phyloP scores from a whole-genome alignment of 169 alveolate species.

The Theileria annulata region DNA sequence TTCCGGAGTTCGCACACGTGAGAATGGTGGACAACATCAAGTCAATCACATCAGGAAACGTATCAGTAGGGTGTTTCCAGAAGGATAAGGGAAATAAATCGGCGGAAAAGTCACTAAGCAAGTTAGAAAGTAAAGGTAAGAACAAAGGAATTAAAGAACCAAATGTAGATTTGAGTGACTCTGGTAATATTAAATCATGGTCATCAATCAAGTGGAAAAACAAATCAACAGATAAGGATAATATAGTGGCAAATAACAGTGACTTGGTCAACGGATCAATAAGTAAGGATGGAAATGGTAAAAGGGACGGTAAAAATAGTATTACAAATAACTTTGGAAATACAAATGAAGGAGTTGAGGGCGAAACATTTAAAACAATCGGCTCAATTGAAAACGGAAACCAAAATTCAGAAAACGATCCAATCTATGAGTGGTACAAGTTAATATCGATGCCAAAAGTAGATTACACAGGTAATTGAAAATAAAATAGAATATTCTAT shows the following conservation, averaged over 20 bases:
- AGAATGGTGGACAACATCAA: slow-evolving; percentile 74
- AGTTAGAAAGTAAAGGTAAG: slow-evolving; percentile 21
- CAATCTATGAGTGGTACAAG: slow-evolving; percentile 5
- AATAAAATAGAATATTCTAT: not conserved
- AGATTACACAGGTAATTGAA: not conserved
- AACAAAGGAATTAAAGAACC: not conserved
- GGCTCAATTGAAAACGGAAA: too few species aligned
- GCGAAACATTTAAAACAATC: too few species aligned
- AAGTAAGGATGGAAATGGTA: too few species aligned
- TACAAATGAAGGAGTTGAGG: too few species aligned
- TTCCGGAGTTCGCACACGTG: slow-evolving; percentile 77
- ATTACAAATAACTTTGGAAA: too few species aligned
- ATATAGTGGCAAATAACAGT: too few species aligned
- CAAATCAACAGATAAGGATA: too few species aligned
- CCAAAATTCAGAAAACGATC: not conserved
- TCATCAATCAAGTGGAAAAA: slow-evolving; percentile 70
- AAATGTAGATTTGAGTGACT: slow-evolving; percentile 34
- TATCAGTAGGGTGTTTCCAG: slow-evolving; percentile 12
- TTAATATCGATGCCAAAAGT: not conserved
- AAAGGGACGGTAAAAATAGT: too few species aligned
- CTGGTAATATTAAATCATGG: slow-evolving; percentile 82
- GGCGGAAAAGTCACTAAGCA: not conserved
- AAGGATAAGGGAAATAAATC: not conserved
- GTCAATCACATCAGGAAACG: slow-evolving; percentile 14
- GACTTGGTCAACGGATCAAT: too few species aligned